Evolutionary conservation across 1,284 basidiomycete genomes (phyloP).

Genomic region (Agroathelia rolfsii): DNA sequence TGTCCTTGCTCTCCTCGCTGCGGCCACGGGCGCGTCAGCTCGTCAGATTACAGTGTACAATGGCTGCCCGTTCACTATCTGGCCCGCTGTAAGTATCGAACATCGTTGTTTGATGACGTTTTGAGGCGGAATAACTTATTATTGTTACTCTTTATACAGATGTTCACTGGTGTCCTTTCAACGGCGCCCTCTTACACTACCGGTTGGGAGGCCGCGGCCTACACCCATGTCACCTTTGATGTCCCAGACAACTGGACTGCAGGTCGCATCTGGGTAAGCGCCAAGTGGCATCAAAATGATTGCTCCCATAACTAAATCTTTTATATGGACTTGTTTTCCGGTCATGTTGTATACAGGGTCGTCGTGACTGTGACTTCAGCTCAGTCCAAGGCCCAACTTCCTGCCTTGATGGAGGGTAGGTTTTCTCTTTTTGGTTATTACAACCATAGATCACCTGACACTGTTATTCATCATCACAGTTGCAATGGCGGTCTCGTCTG

Average conservation of each 20-base stretch:
- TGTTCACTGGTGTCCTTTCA: slow-evolving; percentile 30
- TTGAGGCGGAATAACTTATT: too few relatives aligned
- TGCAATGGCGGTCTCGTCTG: slow-evolving; percentile 34
- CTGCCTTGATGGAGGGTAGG: slow-evolving; percentile 45
- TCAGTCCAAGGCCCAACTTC: slow-evolving; percentile 40
- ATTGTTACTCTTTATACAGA: too few relatives aligned
- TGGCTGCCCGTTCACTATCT: slow-evolving; percentile 34
- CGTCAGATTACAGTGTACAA: slow-evolving; percentile 19
- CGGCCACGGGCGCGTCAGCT: slow-evolving; percentile 8
- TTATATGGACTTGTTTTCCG: background rate
- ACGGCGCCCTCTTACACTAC: slow-evolving; percentile 25
- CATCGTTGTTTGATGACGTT: too few relatives aligned
- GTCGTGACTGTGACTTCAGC: slow-evolving; percentile 37
- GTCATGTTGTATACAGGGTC: slow-evolving; percentile 28
- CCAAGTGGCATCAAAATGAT: background rate
- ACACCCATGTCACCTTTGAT: slow-evolving; percentile 26
- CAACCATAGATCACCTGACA: background rate
- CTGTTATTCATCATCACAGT: slow-evolving; percentile 3
- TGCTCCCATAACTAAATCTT: too few relatives aligned
- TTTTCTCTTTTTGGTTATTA: slow-evolving; percentile 26
- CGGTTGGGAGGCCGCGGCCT: slow-evolving; percentile 36
- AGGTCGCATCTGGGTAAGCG: slow-evolving; percentile 35
- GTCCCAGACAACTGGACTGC: slow-evolving; percentile 41
- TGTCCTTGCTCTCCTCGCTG: too few relatives aligned
- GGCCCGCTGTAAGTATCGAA: slow-evolving; percentile 34